Conservation (phyloP, 768 basidiomycete species). For the Candolleomyces aberdarensis region DNA sequence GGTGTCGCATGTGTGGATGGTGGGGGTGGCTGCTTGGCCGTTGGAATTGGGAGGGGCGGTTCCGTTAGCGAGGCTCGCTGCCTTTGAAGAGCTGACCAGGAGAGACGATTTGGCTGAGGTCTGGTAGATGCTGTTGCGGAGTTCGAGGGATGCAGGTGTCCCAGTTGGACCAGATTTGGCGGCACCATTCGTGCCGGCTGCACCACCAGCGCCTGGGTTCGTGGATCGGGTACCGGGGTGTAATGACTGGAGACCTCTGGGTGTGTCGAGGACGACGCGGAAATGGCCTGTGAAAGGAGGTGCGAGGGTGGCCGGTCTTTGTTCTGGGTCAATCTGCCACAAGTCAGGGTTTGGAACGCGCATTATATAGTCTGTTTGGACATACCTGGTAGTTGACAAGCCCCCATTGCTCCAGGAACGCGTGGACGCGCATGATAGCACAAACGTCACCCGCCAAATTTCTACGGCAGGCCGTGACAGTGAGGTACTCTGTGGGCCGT, state of each 20-base stretch:
- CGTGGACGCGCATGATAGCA: slow-evolving; percentile 98
- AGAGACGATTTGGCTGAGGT: slow-evolving; percentile 83
- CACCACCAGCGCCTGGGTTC: slow-evolving; percentile 44
- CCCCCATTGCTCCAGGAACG: slow-evolving; percentile 98
- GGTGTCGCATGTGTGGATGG: slow-evolving; percentile 80
- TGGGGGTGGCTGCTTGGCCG: slow-evolving; percentile 42
- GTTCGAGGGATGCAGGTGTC: slow-evolving; percentile 76
- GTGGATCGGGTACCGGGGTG: slow-evolving; percentile 74
- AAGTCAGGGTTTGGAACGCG: background rate
- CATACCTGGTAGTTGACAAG: slow-evolving; percentile 96
- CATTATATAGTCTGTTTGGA: background rate
- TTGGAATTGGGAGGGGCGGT: slow-evolving; percentile 44
- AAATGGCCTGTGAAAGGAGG: slow-evolving; percentile 99
- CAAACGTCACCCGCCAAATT: slow-evolving; percentile 98
- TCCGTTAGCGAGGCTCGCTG: slow-evolving; percentile 57
- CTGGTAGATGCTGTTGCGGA: slow-evolving; percentile 85
- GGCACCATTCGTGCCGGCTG: slow-evolving; percentile 19
- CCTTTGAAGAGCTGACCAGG: slow-evolving; percentile 64
- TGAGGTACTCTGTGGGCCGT: slow-evolving; percentile 92
- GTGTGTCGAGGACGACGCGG: slow-evolving; percentile 95
- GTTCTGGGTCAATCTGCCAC: slow-evolving; percentile 90
- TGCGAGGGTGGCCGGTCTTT: slow-evolving; percentile 87
- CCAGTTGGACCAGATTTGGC: slow-evolving; percentile 30
- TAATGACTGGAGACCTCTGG: slow-evolving; percentile 91
- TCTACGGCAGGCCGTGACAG: slow-evolving; percentile 93